phyloP scores from a whole-genome alignment of 1,284 basidiomycete genomes.

The Moesziomyces sp. region DNA sequence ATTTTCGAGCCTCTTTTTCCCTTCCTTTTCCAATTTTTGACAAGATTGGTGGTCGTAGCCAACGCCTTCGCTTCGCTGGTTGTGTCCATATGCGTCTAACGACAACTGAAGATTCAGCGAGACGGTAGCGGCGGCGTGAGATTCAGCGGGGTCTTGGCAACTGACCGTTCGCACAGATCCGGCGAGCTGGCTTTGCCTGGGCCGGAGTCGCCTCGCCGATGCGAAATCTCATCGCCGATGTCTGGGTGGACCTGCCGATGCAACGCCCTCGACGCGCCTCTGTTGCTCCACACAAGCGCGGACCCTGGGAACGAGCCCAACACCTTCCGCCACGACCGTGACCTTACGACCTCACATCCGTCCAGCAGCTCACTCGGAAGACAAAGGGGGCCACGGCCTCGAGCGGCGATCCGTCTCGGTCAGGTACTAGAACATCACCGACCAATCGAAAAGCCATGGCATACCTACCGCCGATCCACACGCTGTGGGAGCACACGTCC shows the following conservation, averaged over 20 bases:
- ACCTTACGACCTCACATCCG: not conserved
- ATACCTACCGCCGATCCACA: slow-evolving; percentile 41
- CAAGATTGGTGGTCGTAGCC: not conserved
- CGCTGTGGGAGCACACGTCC: slow-evolving; percentile 41
- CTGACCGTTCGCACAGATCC: too few species aligned
- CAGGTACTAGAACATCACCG: not conserved
- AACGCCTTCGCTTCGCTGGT: not conserved
- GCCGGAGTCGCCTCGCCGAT: not conserved
- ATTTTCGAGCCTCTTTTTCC: slow-evolving; percentile 1
- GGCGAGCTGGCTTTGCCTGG: too few species aligned
- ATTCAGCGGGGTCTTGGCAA: too few species aligned
- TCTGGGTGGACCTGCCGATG: too few species aligned
- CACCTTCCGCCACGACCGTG: not conserved
- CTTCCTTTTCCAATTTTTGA: not conserved
- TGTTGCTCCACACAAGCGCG: too few species aligned
- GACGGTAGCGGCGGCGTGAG: too few species aligned
- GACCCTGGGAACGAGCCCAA: not conserved
- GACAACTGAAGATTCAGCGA: too few species aligned
- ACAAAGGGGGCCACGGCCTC: not conserved
- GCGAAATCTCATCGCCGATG: not conserved
- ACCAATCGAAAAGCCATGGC: slow-evolving; percentile 10
- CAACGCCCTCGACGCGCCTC: too few species aligned
- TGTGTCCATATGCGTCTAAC: too few species aligned
- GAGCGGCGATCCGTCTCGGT: not conserved
- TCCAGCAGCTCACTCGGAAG: not conserved